Conservation (phyloP, 1,139 yeast species). For the Wickerhamomyces sp. region DNA sequence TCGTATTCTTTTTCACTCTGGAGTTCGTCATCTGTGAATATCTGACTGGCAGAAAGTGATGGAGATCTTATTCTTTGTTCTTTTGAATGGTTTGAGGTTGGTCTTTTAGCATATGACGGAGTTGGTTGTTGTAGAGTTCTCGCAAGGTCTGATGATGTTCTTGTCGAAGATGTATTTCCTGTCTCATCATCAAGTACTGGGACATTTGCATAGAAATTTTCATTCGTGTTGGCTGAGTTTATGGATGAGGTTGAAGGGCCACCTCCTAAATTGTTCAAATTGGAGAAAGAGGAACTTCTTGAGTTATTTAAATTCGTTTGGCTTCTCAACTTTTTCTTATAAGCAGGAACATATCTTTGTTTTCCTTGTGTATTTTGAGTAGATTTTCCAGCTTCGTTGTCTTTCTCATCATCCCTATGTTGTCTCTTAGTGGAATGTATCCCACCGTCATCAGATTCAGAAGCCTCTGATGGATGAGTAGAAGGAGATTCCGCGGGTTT, state of each 20-base stretch:
- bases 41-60: constrained; percentile 5
- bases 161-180: constrained; percentile 6
- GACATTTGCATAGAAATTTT: constrained; percentile 20
- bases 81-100: constrained; percentile 15
- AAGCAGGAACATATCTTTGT: constrained; percentile 33
- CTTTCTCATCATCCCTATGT: constrained; percentile 11
- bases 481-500: not conserved
- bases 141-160: constrained; percentile 18
- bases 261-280: constrained; percentile 13
- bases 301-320: constrained; percentile 17
- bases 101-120: constrained; percentile 19
- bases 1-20: constrained; percentile 21
- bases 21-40: constrained; percentile 1
- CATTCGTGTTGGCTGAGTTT: constrained; percentile 26
- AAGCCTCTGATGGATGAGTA: constrained; percentile 7
- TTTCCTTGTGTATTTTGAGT: constrained; percentile 10
- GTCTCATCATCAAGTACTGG: constrained; percentile 17
- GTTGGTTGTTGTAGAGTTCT: constrained; percentile 22
- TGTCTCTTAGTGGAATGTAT: constrained; percentile 10
- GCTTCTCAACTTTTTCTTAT: constrained; percentile 29
- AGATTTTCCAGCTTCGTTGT: constrained; percentile 8
- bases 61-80: constrained; percentile 3
- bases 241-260: constrained; percentile 32
- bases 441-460: constrained; percentile 17
- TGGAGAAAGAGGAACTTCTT: constrained; percentile 25